Evolutionary conservation across 164 flowering plant genomes (phyloP).

Genomic region (Liquidambar formosana): DNA sequence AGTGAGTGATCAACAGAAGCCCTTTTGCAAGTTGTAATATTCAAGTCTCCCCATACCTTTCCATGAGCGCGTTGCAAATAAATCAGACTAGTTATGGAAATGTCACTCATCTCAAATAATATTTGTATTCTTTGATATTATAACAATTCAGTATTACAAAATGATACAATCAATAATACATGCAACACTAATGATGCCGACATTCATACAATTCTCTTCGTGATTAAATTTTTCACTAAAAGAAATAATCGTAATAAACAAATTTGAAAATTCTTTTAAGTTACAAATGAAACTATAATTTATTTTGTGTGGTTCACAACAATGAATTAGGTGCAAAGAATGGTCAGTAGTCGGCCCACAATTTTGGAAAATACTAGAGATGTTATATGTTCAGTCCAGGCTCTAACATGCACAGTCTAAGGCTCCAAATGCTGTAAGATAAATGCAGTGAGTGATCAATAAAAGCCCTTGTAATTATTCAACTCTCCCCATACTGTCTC

Average conservation of each 20-base stretch:
- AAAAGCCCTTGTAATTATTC: constrained; percentile 47
- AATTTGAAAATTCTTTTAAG: background rate
- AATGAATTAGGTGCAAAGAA: background rate
- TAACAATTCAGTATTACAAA: background rate
- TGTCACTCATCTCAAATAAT: background rate
- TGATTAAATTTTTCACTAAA: too few species aligned
- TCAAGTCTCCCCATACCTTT: too few species aligned
- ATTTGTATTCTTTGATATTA: background rate
- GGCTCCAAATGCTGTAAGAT: too few species aligned
- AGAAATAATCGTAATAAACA: background rate
- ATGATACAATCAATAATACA: background rate
- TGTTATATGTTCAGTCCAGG: too few species aligned
- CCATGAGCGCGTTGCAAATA: too few species aligned
- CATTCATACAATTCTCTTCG: too few species aligned
- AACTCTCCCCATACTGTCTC: constrained; percentile 80
- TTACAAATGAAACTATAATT: background rate
- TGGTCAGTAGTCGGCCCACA: background rate
- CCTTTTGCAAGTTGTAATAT: too few species aligned
- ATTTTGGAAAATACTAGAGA: background rate
- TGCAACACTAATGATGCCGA: too few species aligned
- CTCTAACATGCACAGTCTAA: background rate
- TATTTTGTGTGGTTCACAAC: background rate
- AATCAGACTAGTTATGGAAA: too few species aligned
- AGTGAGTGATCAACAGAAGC: too few species aligned
- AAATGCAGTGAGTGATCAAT: constrained; percentile 6